Conservation (phyloP, 495 filamentous ascomycete species). For the Penicillium soppii region DNA sequence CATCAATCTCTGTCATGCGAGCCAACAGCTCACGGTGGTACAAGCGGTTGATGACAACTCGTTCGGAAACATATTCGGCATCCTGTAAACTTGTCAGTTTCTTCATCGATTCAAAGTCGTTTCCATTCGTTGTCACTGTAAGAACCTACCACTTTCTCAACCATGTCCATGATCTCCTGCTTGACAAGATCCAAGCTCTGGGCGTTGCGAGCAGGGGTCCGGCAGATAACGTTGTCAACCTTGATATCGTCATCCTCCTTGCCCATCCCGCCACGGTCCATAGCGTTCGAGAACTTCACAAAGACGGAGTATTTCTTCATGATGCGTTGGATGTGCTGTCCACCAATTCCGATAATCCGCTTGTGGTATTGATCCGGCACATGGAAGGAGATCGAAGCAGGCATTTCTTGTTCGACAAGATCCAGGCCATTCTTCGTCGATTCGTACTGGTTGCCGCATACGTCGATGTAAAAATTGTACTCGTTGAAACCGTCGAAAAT, state of each 20-base stretch:
- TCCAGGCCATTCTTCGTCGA: slow-evolving; percentile 87
- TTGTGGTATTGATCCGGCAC: slow-evolving; percentile 99
- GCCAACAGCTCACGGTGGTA: slow-evolving; percentile 92
- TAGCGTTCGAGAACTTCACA: slow-evolving; percentile 99
- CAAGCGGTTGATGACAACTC: slow-evolving; percentile 88
- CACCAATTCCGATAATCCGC: slow-evolving; percentile 97
- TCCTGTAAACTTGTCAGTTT: slow-evolving; percentile 52
- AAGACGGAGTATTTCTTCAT: slow-evolving; percentile 99
- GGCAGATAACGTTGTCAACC: slow-evolving; percentile 98
- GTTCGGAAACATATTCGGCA: slow-evolving; percentile 92
- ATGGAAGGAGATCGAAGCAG: slow-evolving; percentile 97
- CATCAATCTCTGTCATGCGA: slow-evolving; percentile 84
- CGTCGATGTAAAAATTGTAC: slow-evolving; percentile 99
- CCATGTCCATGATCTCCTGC: slow-evolving; percentile 99
- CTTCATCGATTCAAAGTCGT: background rate
- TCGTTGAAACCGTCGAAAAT: slow-evolving; percentile 99
- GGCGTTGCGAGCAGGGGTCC: slow-evolving; percentile 94
- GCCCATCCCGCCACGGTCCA: slow-evolving; percentile 93
- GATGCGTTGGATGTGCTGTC: slow-evolving; percentile 97
- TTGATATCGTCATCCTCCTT: slow-evolving; percentile 97
- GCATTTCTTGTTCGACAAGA: slow-evolving; percentile 98
- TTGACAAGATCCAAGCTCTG: slow-evolving; percentile 96
- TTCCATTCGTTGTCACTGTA: background rate
- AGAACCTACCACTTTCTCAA: slow-evolving; percentile 78
- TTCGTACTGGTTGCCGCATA: slow-evolving; percentile 86